Conservation (phyloP, 805 yeast genomes). For the Nakazawaea ambrosiae region DNA sequence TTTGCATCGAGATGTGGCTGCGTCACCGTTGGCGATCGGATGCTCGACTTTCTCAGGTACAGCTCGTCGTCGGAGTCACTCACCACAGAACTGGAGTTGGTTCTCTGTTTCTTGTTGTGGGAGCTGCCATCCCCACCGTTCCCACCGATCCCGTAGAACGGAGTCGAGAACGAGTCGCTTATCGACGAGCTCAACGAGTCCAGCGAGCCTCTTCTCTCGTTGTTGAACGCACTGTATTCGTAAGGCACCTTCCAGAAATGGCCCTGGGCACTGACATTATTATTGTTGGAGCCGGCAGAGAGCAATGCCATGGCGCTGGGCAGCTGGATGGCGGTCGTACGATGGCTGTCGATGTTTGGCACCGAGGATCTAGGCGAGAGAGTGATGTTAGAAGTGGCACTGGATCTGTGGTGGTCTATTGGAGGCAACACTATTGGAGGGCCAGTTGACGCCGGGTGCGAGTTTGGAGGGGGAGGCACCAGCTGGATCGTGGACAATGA, state of each 20-base stretch:
- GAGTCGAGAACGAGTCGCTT: slow-evolving; percentile 28
- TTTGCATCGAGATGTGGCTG: too few relatives aligned
- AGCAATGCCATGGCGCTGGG: not conserved
- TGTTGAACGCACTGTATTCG: slow-evolving; percentile 36
- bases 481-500: slow-evolving; percentile 8
- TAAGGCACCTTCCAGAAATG: slow-evolving; percentile 61
- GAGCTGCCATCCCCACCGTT: slow-evolving; percentile 6
- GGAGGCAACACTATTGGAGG: slow-evolving; percentile 13
- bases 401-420: slow-evolving; percentile 11
- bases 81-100: slow-evolving; percentile 15
- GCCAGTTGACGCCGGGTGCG: not conserved
- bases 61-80: slow-evolving; percentile 11
- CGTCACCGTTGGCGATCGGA: not conserved
- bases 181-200: slow-evolving; percentile 45
- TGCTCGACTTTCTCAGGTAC: not conserved
- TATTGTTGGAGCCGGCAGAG: not conserved
- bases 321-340: slow-evolving; percentile 5
- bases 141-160: slow-evolving; percentile 7
- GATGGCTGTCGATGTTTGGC: slow-evolving; percentile 2
- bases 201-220: slow-evolving; percentile 35
- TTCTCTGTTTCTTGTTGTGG: slow-evolving; percentile 8
- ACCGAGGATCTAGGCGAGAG: slow-evolving; percentile 10
- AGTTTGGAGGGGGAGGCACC: slow-evolving; percentile 8
- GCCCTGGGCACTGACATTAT: slow-evolving; percentile 23
- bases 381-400: slow-evolving; percentile 8